Evolutionary conservation across 2,329 filamentous ascomycete species (phyloP), one percentile per base, ranked within the genome.

Genomic region (Periconia sp.): DNA sequence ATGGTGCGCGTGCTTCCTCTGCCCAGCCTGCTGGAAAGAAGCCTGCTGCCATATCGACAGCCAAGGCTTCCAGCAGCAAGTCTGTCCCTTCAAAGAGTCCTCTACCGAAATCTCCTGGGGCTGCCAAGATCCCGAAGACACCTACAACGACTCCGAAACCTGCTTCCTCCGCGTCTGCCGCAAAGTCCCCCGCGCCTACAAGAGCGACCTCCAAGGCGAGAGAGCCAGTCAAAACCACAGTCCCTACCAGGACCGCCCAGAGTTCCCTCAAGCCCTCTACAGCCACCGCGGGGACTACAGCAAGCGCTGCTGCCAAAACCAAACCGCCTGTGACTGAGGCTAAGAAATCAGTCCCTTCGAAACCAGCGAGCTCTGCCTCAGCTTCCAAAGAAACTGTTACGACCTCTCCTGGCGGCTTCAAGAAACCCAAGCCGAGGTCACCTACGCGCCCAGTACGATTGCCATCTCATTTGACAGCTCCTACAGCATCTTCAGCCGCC

Each of bases 391-490:
- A 60, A 9, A 47, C 49, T 30, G 47, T 49, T 20, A 66, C 59
- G 40, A 55, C 63, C 17, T 66, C 68, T 18, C 58, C 70, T 40
- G 59, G 61, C 14, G 65, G 63, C 11, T 69, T 74, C 59, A 70
- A 69, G 52, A 77, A 76, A 61, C 72, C 74, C 19, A 64, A 59
- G 45, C 70, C 71, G 30, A 75, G 85, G 71, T 90, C 88, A 11
- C 86, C 86, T 2, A 91, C 89, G 1, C 83, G 85, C 51, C 87
- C 88, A 10, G 77, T 86, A 48, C 84, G 83, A 52, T 77, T 91
- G 1, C 85, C 88, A 9, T 78, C 87, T 10, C 86, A 87, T 53
- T 77, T 91, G 30, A 88, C 81, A 20, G 85, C 87, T 6, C 88
- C 86, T 31, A 92, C 89, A 3, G 83, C 88, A 20, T 81, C 89